phyloP scores from a whole-genome alignment of 768 basidiomycete genomes.

The Rhizopogon vesiculosus region DNA sequence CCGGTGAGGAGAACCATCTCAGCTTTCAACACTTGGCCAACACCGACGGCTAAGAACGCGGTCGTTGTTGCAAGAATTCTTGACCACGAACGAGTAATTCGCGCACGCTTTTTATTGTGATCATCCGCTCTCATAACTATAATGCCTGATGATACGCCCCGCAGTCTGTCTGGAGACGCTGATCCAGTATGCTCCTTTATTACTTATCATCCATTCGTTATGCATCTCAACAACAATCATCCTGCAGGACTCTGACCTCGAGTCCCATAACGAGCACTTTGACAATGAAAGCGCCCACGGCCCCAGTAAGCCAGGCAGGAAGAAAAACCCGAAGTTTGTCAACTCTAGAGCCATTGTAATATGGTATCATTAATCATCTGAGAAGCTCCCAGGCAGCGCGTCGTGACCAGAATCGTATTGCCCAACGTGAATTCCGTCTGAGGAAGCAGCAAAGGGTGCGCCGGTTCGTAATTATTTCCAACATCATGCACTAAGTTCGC shows the following conservation, averaged over 20 bases:
- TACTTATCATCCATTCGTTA: conserved; percentile 8
- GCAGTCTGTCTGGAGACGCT: conserved; percentile 60
- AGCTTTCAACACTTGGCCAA: neutral
- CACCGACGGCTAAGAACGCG: conserved; percentile 1
- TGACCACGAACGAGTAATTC: neutral
- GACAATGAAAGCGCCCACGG: conserved; percentile 11
- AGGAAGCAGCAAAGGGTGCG: conserved; percentile 84
- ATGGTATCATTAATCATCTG: conserved; percentile 1
- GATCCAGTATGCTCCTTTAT: conserved; percentile 36
- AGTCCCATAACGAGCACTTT: conserved; percentile 36
- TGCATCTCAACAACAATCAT: conserved; percentile 3
- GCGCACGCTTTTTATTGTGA: neutral
- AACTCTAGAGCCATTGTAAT: conserved; percentile 4
- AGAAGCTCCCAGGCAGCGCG: conserved; percentile 81
- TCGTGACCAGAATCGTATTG: conserved; percentile 87
- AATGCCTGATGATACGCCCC: conserved; percentile 50
- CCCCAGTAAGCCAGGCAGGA: conserved; percentile 53
- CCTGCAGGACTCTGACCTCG: conserved; percentile 61
- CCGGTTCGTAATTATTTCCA: conserved; percentile 3
- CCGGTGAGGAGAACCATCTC: neutral
- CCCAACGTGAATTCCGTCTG: conserved; percentile 88
- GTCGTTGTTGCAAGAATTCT: neutral
- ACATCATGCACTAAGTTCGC: conserved; percentile 1
- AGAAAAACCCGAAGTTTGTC: conserved; percentile 85
- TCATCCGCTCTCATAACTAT: conserved; percentile 35